phyloP scores from a whole-genome alignment of 2,329 filamentous ascomycete species.

The Colletotrichum liriopes region DNA sequence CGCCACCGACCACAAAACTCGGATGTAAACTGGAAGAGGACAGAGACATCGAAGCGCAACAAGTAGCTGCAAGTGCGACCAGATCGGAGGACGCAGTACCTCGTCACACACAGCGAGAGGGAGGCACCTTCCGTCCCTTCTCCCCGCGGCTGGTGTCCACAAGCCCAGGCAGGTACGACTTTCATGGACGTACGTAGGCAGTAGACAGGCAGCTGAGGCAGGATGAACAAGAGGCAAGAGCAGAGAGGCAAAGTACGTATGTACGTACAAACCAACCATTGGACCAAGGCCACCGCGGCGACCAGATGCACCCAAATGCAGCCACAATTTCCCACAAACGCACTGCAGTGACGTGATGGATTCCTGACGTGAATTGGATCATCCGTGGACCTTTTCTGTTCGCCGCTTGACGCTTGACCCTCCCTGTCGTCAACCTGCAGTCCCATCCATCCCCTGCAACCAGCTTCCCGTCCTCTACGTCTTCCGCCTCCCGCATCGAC shows the following conservation, averaged over 20 bases:
- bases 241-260: conserved; percentile 11
- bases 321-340: conserved; percentile 41
- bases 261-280: conserved; percentile 21
- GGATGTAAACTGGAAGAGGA: background rate
- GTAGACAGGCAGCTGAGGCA: conserved; percentile 9
- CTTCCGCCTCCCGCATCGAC: conserved; percentile 32
- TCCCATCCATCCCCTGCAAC: conserved; percentile 2
- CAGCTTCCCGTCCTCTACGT: conserved; percentile 8
- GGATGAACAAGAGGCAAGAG: background rate
- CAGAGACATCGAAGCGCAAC: conserved; percentile 5
- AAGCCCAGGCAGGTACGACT: background rate
- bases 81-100: conserved; percentile 3
- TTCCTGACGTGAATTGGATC: conserved; percentile 39
- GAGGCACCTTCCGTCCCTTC: background rate
- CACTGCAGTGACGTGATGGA: conserved; percentile 44
- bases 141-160: too few relatives aligned
- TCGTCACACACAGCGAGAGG: conserved; percentile 2
- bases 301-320: conserved; percentile 34
- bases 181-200: background rate
- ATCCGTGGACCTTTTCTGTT: conserved; percentile 16
- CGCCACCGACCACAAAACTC: background rate
- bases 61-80: conserved; percentile 4
- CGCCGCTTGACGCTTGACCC: conserved; percentile 23
- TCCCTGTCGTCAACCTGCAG: conserved; percentile 36
- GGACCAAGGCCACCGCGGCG: conserved; percentile 4